A percentile compares a stretch with the other conserved stretches of the same genome.
phyloP scores from a whole-genome alignment of 2,329 filamentous ascomycete species.

The Triangularia setosa region DNA sequence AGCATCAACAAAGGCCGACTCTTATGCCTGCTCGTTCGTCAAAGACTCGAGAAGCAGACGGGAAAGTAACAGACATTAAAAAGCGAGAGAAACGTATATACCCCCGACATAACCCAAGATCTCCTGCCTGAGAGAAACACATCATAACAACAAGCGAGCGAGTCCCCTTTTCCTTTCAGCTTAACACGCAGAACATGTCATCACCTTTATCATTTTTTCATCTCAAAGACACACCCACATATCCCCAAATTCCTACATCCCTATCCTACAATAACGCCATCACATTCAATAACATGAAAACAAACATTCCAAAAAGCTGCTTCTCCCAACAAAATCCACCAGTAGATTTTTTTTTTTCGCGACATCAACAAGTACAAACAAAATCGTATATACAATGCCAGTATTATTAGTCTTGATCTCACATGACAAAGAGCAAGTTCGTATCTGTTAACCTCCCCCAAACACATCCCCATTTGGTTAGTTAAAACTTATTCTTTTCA shows the following conservation, averaged over 20 bases:
- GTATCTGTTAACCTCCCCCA: constrained; percentile 45
- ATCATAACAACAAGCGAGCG: background rate
- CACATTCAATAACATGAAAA: background rate
- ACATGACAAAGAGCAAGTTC: constrained; percentile 61
- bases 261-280: background rate
- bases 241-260: background rate
- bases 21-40: background rate
- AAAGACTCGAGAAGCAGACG: background rate
- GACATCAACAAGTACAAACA: background rate
- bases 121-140: background rate
- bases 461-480: constrained; percentile 3
- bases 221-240: background rate
- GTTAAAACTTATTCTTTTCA: constrained; percentile 15
- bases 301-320: background rate
- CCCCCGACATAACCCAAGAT: too few species aligned
- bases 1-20: background rate
- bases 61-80: background rate
- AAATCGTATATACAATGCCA: background rate
- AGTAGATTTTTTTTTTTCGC: background rate
- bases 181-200: background rate
- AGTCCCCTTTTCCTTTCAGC: background rate
- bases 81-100: background rate
- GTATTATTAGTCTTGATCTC: constrained; percentile 41
- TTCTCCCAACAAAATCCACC: background rate
- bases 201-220: background rate